phyloP scores from a whole-genome alignment of 805 yeast species.

The Yamadazyma laniorum region DNA sequence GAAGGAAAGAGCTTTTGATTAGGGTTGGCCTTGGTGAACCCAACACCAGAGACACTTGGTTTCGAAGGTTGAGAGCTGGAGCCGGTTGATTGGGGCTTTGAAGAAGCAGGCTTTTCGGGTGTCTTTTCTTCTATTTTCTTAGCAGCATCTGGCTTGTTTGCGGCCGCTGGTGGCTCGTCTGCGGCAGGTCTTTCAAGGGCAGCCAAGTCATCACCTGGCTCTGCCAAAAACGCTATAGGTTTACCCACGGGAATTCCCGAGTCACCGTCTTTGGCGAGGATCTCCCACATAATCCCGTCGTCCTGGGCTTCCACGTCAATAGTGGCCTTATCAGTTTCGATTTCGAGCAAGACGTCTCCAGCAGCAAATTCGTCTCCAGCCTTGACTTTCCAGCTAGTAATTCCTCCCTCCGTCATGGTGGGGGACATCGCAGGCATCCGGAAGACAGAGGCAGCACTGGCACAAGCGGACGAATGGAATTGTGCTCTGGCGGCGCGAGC shows the following conservation, averaged over 20 bases:
- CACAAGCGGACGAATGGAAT: conserved; percentile 2
- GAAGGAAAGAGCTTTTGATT: conserved; percentile 74
- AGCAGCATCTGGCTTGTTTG: conserved; percentile 9
- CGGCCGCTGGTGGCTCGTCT: conserved; percentile 21
- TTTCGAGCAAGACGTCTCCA: conserved; percentile 81
- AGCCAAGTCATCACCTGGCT: conserved; percentile 77
- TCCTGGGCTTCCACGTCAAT: conserved; percentile 87
- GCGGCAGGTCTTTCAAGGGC: conserved; percentile 58
- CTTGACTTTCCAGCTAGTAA: conserved; percentile 84
- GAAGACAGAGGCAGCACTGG: conserved; percentile 48
- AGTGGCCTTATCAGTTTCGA: conserved; percentile 84
- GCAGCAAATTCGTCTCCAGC: conserved; percentile 64
- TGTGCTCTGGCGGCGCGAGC: not conserved
- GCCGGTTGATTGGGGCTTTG: not conserved
- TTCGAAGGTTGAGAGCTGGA: conserved; percentile 10
- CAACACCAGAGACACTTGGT: conserved; percentile 13
- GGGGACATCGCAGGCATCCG: conserved; percentile 99
- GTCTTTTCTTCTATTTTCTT: conserved; percentile 9
- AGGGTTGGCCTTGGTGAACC: conserved; percentile 54
- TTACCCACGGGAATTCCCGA: conserved; percentile 80
- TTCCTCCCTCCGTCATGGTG: conserved; percentile 95
- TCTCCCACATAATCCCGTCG: conserved; percentile 85
- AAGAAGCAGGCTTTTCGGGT: conserved; percentile 15
- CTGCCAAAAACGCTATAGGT: conserved; percentile 87
- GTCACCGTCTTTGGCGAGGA: conserved; percentile 68